phyloP scores from a whole-genome alignment of 257 asterid genomes.

The Solanum neorickii region DNA sequence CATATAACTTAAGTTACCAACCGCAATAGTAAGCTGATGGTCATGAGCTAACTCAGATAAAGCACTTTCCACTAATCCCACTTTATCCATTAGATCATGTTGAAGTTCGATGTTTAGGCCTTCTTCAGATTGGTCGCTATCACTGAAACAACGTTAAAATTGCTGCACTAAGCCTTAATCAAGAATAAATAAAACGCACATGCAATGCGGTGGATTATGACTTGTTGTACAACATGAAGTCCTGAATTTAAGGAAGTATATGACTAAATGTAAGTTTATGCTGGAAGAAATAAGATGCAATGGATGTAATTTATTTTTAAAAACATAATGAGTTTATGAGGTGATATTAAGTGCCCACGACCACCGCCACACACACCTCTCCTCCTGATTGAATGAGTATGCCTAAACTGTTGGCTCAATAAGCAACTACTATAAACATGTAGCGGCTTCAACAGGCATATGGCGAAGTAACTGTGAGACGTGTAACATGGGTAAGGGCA shows the following conservation, averaged over 20 bases:
- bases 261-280: not conserved
- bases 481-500: not conserved
- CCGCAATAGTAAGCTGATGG: conserved; percentile 45
- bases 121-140: conserved; percentile 59
- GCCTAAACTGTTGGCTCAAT: not conserved
- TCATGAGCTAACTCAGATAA: conserved; percentile 55
- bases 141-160: conserved; percentile 8
- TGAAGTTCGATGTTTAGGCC: conserved; percentile 22
- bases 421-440: not conserved
- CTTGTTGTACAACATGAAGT: not conserved
- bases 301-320: no score
- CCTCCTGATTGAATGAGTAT: not conserved
- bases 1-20: conserved; percentile 18
- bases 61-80: conserved; percentile 52
- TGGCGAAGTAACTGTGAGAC: not conserved
- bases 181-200: not conserved
- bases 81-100: conserved; percentile 45
- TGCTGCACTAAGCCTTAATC: not conserved
- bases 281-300: no score
- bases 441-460: not conserved
- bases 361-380: not conserved
- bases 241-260: not conserved
- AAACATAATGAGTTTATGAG: not conserved
- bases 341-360: not conserved
- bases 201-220: not conserved